phyloP scores from a whole-genome alignment of 192 early-diverging fungal species.

The Coemansia pectinata region DNA sequence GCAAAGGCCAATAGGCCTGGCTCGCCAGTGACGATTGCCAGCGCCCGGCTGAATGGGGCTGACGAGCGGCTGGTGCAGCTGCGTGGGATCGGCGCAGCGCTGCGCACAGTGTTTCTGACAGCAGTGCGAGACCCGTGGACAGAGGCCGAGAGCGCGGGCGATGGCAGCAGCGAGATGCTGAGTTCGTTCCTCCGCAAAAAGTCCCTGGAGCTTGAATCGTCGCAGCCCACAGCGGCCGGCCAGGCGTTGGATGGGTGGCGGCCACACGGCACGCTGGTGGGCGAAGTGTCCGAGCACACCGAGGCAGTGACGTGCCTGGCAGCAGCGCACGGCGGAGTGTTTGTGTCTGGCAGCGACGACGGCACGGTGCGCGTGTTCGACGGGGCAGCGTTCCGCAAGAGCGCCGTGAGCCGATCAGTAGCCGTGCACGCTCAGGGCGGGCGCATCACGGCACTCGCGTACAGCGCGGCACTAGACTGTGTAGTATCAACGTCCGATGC shows the following conservation, averaged over 20 bases:
- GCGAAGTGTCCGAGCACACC: slow-evolving; percentile 83
- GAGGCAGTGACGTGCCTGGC: slow-evolving; percentile 70
- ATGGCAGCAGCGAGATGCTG: neutral
- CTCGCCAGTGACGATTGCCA: neutral
- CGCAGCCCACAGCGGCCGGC: slow-evolving; percentile 19
- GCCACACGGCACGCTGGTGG: slow-evolving; percentile 77
- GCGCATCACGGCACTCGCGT: slow-evolving; percentile 72
- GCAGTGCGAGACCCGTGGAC: slow-evolving; percentile 36
- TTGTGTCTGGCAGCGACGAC: slow-evolving; percentile 84
- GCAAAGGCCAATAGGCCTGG: neutral
- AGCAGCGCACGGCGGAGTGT: slow-evolving; percentile 70
- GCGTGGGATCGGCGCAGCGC: slow-evolving; percentile 40
- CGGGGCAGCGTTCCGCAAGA: slow-evolving; percentile 73
- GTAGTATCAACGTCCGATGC: slow-evolving; percentile 78
- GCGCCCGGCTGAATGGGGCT: too few species aligned
- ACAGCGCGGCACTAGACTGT: slow-evolving; percentile 77
- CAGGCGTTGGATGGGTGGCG: slow-evolving; percentile 61
- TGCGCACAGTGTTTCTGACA: slow-evolving; percentile 47
- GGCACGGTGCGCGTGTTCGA: slow-evolving; percentile 87
- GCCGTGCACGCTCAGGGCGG: slow-evolving; percentile 72
- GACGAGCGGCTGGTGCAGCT: slow-evolving; percentile 15
- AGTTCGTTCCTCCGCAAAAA: slow-evolving; percentile 55
- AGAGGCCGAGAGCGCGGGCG: neutral
- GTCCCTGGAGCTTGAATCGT: slow-evolving; percentile 54
- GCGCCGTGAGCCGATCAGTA: slow-evolving; percentile 77